Base-by-base conservation (phyloP, 495 filamentous ascomycete species). In the Penicillium flavigenum region DNA sequence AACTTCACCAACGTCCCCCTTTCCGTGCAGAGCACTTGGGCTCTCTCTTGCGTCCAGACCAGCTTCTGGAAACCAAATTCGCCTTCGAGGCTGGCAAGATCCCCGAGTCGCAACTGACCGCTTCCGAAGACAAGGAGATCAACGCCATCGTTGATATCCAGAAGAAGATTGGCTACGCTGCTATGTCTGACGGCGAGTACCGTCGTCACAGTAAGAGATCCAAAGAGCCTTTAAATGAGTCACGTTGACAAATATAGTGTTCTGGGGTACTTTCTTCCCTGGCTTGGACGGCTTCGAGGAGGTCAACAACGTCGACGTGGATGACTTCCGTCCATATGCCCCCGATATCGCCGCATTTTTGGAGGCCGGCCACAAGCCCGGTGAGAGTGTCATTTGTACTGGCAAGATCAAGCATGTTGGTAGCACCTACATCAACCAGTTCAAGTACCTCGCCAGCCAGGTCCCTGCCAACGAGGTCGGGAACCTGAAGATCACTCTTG, bases 11-110 rank as follows among this genome's bases (percentile, higher is more conserved):
- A 68, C 76, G 77, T 32, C 87, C 88, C 44, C 89, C 90, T 17
- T 93, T 91, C 75, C 83, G 88, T 59, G 90, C 89, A 46, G 90
- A 93, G 78, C 89, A 93, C 64, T 75, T 96, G 60, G 90, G 90
- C 61, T 92, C 88, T 29, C 83, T 94, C 20, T 83, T 92, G 20
- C 85, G 90, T 17, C 89, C 90, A 41, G 71, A 88, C 42, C 65
- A 81, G 27, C 81, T 94, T 5, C 79, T 92, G 47, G 76, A 83
- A n/a, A 81, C 79, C 60, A 85, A 87, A 57, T 70, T 81, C 24
- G 78, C 76, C 29, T 71, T 81, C 24, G 86, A 89, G 59, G 70
- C 78, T 44, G 76, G 76, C 19, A 69, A 76, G 62, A 63, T 66
- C 19, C 49, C 69, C 24, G 53, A 74, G 55, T 52, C 72, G 10